Evolutionary conservation across 1,284 basidiomycete species (phyloP), one percentile per base, ranked within the genome.

Genomic region (Apiotrichum sp.): DNA sequence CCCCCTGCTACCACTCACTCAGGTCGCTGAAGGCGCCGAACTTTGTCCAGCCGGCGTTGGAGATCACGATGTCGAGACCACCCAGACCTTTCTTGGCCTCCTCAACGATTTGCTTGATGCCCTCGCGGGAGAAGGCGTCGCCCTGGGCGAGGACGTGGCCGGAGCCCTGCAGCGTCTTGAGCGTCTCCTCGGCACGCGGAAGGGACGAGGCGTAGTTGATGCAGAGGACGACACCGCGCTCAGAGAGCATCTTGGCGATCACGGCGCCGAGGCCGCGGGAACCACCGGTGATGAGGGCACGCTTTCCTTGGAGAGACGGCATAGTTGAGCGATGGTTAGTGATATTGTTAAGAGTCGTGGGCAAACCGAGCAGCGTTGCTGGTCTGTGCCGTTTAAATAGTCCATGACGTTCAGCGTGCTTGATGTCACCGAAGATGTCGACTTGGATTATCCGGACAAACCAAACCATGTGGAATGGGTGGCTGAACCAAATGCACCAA

Each of bases 31-130:
- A 63, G 0, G 55, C 49, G 1, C 55, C 59, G 42, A 65, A 62
- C 38, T 60, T 59, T 2, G 64, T 65, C 64, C 64, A 65, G 6
- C 64, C 64, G 0, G 62, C 64, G 29, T 65, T 65, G 6, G 58
- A 61, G 13, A 62, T 58, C 3, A 65, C 57, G 16, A 57, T 55
- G 53, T 65, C 64, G 13, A 65, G 42, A 3, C 57, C 57, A 13
- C 64, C 62, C 1, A 61, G 59, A 8, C 58, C 55, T 16, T 47
- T 50, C 45, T 47, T 48, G 16, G 59, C 55, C 16, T 54, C 50
- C 35, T 60, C 55, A 8, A 57, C 61, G 14, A 62, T 51, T 4
- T 48, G 43, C 34, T 55, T 55, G 38, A 65, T 50, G 31, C 61
- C 61, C 13, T 50, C 62, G n/a, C 56, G 60, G 31, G 55, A 56